A percentile compares a stretch with the other conserved stretches of the same genome.
These are phyloP conservation scores for Ceratobasidium sp. DNA, from an alignment of 1,284 basidiomycete genomes.

Conservation along the genomic window DNA sequence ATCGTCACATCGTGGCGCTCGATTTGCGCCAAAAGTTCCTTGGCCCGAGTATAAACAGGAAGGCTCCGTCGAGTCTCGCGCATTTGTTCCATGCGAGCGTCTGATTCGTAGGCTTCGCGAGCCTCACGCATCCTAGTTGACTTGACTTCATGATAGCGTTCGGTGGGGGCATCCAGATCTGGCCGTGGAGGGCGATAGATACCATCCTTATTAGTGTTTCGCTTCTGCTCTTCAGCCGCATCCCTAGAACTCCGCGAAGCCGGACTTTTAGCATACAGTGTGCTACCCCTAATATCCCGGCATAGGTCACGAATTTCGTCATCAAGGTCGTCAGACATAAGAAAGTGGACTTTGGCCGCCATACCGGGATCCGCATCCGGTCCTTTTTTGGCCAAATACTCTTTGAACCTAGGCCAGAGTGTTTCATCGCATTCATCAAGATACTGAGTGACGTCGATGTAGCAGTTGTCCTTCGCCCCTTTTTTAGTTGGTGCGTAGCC, in stretches of 20 bases:
- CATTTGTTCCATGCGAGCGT: constrained; percentile 76
- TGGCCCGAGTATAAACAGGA: constrained; percentile 79
- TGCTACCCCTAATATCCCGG: constrained; percentile 71
- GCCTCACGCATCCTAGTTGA: constrained; percentile 70
- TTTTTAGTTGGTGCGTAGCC: constrained; percentile 83
- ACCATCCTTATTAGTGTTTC: constrained; percentile 52
- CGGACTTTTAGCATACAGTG: constrained; percentile 66
- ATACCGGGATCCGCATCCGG: constrained; percentile 70
- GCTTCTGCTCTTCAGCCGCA: constrained; percentile 50
- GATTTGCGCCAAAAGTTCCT: constrained; percentile 79
- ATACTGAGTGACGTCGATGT: constrained; percentile 89
- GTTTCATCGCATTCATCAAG: constrained; percentile 85
- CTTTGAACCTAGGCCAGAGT: constrained; percentile 80
- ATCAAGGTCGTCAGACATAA: constrained; percentile 76
- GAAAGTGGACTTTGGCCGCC: constrained; percentile 79
- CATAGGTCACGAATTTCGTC: constrained; percentile 83
- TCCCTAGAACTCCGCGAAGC: constrained; percentile 55
- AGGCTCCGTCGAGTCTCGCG: constrained; percentile 75
- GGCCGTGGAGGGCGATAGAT: constrained; percentile 47
- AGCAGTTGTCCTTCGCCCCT: constrained; percentile 78
- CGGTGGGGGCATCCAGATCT: constrained; percentile 55
- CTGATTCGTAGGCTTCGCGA: constrained; percentile 72
- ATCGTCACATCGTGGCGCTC: constrained; percentile 88
- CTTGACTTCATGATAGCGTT: constrained; percentile 63
- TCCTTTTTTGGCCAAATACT: constrained; percentile 70